Base-by-base conservation (phyloP, 2,329 filamentous ascomycete genomes). In the Claviceps fusiformis region DNA sequence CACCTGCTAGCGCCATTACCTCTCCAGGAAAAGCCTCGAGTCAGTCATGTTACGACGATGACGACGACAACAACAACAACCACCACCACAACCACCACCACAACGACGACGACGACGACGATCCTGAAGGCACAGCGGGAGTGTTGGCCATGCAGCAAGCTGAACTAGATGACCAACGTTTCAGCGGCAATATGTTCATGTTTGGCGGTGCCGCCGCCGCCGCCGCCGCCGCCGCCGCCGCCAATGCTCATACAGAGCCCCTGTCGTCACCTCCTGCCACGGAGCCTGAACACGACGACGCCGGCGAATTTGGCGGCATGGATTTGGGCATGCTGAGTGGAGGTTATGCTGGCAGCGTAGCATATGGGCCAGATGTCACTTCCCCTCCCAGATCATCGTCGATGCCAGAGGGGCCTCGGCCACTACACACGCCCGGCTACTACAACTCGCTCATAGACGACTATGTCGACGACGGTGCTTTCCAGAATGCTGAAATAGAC, bases 41-140 rank as follows among this genome's bases (percentile, higher is more conserved):
- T 8, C 45, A 50, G n/a, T 31, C 54, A 19, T 37, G 37, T 27
- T 50, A 55, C 44, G 55, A 56, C 13, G 56, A 76, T 41, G 73
- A 77, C 33, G 56, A 76, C 39, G 73, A 89, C 64, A 3, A 24
- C 24, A 24, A 24, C 24, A 24, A 24, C 24, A 24, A 24, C 24
- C 2, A 24, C 24, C 2, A 24, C 24, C 2, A 24, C 3, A 1
- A 24, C 24, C 2, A 24, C 24, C 24, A 24, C 24, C 1, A 24
- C 24, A 2, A 24, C 24, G 24, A 24, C 24, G 24, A 24, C 24
- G 24, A 15, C 33, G 77, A 95, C 52, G 95, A 89, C 64, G 92
- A 97, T 65, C 83, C 87, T 0, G 92, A 96, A 68, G 92, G 87
- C 24, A 84, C 86, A 44, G 89, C 89, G 57, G 92, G 93, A 17